Percentiles rank a stretch among this genome's conserved stretches.
Evolutionary conservation across 2,329 filamentous ascomycete species (phyloP).

Genomic region (Fusarium duplospermum): DNA sequence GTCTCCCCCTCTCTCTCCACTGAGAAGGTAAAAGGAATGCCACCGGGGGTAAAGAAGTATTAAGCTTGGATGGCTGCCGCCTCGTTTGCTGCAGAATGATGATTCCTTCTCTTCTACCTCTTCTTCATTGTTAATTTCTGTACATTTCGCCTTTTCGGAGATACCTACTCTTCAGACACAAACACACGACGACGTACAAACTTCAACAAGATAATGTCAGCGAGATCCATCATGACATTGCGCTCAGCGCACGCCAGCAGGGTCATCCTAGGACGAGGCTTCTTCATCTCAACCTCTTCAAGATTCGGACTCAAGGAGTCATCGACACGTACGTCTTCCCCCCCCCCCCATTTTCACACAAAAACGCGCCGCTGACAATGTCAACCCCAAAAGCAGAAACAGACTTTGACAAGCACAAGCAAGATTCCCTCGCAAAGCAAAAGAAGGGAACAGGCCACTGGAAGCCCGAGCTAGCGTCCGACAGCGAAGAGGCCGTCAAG

Average conservation of each 20-base stretch:
- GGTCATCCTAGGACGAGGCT: conserved; percentile 40
- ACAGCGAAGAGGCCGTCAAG: conserved; percentile 82
- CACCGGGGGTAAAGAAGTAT: conserved; percentile 7
- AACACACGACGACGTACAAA: neutral
- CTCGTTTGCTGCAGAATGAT: neutral
- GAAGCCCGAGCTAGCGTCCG: conserved; percentile 81
- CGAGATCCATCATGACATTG: conserved; percentile 36
- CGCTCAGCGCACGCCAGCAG: conserved; percentile 35
- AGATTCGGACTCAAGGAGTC: conserved; percentile 53
- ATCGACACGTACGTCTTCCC: conserved; percentile 46
- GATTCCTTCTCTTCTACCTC: neutral
- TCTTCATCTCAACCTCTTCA: conserved; percentile 45
- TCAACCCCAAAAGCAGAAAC: conserved; percentile 47
- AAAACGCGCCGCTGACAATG: conserved; percentile 3
- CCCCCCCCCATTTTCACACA: neutral
- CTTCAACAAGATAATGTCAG: conserved; percentile 39
- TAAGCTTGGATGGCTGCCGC: conserved; percentile 25
- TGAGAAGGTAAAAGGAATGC: conserved; percentile 17
- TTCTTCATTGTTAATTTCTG: neutral
- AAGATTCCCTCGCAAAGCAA: conserved; percentile 73
- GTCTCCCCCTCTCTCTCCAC: conserved; percentile 17
- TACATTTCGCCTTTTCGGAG: neutral
- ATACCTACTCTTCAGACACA: no score
- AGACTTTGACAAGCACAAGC: conserved; percentile 69
- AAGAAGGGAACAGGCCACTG: conserved; percentile 78